Base-by-base conservation (phyloP, 2,329 filamentous ascomycete genomes). In the Diplodia intermedia region DNA sequence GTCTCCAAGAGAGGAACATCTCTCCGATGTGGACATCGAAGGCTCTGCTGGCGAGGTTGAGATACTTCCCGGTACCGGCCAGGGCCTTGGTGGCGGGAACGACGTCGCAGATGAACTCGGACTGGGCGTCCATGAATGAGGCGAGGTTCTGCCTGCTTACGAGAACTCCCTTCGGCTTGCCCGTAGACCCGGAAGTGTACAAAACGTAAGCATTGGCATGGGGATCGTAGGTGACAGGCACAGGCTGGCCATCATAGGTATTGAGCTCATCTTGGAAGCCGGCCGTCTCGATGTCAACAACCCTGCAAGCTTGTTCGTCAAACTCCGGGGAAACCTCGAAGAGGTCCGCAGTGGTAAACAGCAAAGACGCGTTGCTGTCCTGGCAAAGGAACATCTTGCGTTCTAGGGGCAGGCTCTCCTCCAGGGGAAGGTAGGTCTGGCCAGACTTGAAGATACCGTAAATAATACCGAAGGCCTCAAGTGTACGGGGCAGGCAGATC, bases 131-230 rank as follows among this genome's bases (percentile, higher is more conserved):
- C 29, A 76, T 74, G 67, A 77, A 79, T 14, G 60, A 63, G 1
- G 57, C 61, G 12, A 68, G 67, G 36, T 68, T 68, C n/a, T 31
- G 38, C 12, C 67, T 43, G 60, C 67, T 68, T 14, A 69, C 56
- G 20, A 69, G 63, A 66, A 99, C 91, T 81, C 95, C 95, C 88
- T 99, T 99, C 72, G 95, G 95, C 87, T 98, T 98, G 71, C 95
- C 95, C 8, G 95, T 99, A 0, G 94, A 98, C 47, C 95, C 95
- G 43, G 94, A 98, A 1, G 95, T 99, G 84, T 99, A 99, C 68
- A 99, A 91, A 69, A 99, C 60, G 40, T 68, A 68, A 18, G 50
- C 57, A 29, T 63, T 49, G 11, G 53, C 57, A 18, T 65, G 50
- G 4, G 38, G 66, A 15, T 65, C 38, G 26, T 68, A 63, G n/a